phyloP scores from a whole-genome alignment of 2,329 filamentous ascomycete species.

The Scedosporium boydii region DNA sequence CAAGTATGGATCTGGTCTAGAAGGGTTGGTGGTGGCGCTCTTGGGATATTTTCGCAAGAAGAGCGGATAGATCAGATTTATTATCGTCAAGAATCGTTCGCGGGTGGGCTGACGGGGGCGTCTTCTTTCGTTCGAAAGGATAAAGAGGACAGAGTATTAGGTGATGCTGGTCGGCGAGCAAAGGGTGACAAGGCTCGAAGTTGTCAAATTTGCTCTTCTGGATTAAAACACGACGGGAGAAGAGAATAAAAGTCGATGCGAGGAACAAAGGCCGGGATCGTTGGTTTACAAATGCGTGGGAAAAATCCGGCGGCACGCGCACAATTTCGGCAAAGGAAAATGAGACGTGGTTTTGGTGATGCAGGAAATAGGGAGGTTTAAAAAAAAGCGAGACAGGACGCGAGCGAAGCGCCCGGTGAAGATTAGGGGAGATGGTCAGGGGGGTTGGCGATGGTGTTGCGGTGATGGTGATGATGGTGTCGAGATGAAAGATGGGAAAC shows the following conservation, averaged over 20 bases:
- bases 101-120: neutral
- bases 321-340: neutral
- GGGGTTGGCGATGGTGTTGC: constrained; percentile 1
- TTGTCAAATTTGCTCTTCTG: neutral
- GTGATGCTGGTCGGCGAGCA: neutral
- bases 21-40: too few relatives aligned
- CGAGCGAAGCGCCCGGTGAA: neutral
- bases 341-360: neutral
- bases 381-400: neutral
- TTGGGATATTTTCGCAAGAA: too few relatives aligned
- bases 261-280: neutral
- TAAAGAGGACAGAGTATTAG: neutral
- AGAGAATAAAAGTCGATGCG: neutral
- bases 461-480: constrained; percentile 9
- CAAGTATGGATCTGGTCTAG: too few relatives aligned
- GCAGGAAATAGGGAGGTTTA: neutral
- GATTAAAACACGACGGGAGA: neutral
- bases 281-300: neutral
- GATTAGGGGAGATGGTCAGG: constrained; percentile 1
- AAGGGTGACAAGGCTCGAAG: neutral
- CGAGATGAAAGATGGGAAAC: constrained; percentile 2
- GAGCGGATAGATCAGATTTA: too few relatives aligned
- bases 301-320: neutral
- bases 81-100: too few relatives aligned
- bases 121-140: neutral